phyloP scores from a whole-genome alignment of 495 filamentous ascomycete genomes.

The Hypoxylon rickii region DNA sequence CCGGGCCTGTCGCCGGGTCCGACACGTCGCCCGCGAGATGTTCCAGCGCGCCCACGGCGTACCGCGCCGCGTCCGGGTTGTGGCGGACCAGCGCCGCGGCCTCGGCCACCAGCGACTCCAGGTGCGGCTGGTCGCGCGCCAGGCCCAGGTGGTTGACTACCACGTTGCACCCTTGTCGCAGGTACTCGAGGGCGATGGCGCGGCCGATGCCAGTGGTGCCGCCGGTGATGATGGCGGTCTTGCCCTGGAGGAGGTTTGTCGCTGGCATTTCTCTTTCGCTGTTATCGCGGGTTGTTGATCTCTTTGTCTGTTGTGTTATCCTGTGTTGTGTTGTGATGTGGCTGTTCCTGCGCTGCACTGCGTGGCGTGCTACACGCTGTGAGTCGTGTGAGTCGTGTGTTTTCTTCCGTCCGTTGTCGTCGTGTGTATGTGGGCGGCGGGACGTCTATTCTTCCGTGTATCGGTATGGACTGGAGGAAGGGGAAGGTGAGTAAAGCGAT shows the following conservation, averaged over 20 bases:
- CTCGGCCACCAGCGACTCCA: slow-evolving; percentile 58
- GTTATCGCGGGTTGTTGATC: no score
- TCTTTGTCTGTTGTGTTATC: no score
- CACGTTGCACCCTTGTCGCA: slow-evolving; percentile 71
- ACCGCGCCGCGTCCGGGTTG: slow-evolving; percentile 10
- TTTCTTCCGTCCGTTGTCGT: not conserved
- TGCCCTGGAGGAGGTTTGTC: slow-evolving; percentile 63
- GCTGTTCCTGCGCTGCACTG: no score
- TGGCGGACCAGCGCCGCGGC: slow-evolving; percentile 50
- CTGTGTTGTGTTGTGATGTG: not conserved
- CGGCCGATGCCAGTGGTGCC: slow-evolving; percentile 78
- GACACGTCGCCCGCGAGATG: slow-evolving; percentile 70
- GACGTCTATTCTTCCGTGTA: not conserved
- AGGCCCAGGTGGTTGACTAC: slow-evolving; percentile 72
- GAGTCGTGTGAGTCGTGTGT: not conserved
- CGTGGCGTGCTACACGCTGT: no score
- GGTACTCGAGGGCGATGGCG: slow-evolving; percentile 72
- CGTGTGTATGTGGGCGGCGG: no score
- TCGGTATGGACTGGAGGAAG: no score
- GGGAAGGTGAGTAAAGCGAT: no score
- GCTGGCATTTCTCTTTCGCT: slow-evolving; percentile 40
- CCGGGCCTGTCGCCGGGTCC: slow-evolving; percentile 62
- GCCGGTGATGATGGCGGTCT: slow-evolving; percentile 77
- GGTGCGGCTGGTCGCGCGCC: slow-evolving; percentile 54
- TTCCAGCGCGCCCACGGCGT: slow-evolving; percentile 55